phyloP scores from a whole-genome alignment of 805 yeast species.

The Candida easanensis region DNA sequence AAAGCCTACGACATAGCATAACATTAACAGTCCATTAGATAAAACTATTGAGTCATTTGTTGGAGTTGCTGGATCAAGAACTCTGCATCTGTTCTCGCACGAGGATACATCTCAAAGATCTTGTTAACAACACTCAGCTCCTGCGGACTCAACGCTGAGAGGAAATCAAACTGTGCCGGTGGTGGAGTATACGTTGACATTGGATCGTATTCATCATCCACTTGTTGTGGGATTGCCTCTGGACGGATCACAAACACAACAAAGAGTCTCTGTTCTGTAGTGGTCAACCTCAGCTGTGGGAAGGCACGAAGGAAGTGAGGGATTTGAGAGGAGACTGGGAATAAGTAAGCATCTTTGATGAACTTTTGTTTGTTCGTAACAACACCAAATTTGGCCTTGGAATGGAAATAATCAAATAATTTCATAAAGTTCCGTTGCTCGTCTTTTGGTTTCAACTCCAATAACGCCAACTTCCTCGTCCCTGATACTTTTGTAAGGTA shows the following conservation, averaged over 20 bases:
- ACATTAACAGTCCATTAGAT: not conserved
- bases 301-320: conserved; percentile 21
- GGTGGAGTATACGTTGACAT: not conserved
- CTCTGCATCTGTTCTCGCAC: conserved; percentile 20
- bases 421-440: conserved; percentile 24
- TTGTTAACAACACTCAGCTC: conserved; percentile 21
- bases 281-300: not conserved
- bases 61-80: conserved; percentile 22
- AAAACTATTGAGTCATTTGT: conserved; percentile 7
- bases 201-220: conserved; percentile 4
- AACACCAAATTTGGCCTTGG: conserved; percentile 44
- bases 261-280: conserved; percentile 13
- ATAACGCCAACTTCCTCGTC: conserved; percentile 52
- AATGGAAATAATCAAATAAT: conserved; percentile 33
- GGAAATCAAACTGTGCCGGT: conserved; percentile 15
- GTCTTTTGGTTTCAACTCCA: conserved; percentile 36
- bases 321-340: conserved; percentile 29
- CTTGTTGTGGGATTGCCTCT: conserved; percentile 13
- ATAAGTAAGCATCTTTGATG: conserved; percentile 45
- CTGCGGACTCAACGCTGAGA: conserved; percentile 17
- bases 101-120: conserved; percentile 23
- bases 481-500: conserved; percentile 48
- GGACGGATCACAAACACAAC: conserved; percentile 23
- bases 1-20: too few relatives aligned
- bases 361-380: conserved; percentile 36